Conservation (phyloP, 345 rosid species). For the Anastatica hierochuntica region DNA sequence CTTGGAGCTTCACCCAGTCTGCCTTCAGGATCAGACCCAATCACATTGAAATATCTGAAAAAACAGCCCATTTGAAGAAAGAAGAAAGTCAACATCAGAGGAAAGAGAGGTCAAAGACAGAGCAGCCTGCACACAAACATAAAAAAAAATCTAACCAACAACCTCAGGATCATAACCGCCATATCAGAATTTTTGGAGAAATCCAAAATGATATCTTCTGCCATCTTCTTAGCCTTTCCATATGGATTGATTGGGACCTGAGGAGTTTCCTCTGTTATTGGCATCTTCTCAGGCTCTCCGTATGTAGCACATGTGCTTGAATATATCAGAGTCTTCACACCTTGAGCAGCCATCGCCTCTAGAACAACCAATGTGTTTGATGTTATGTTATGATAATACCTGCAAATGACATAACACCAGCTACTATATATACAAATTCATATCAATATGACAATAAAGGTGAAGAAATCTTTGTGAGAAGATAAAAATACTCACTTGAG, state of each 20-base stretch:
- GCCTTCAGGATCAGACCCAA: constrained; percentile 95
- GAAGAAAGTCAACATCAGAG: too few relatives aligned
- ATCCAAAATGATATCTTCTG: constrained; percentile 90
- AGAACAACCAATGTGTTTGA: constrained; percentile 83
- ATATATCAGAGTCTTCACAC: constrained; percentile 75
- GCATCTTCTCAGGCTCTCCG: constrained; percentile 99
- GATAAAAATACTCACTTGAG: constrained; percentile 45
- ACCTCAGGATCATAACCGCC: constrained; percentile 97
- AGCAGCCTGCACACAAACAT: too few relatives aligned
- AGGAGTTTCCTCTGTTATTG: constrained; percentile 83
- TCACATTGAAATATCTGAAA: constrained; percentile 92
- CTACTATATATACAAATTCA: constrained; percentile 8
- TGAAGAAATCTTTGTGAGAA: neutral
- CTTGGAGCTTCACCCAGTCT: constrained; percentile 96
- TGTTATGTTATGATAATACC: constrained; percentile 96
- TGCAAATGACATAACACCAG: too few relatives aligned
- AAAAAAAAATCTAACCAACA: too few relatives aligned
- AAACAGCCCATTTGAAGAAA: neutral
- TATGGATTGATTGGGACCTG: constrained; percentile 97
- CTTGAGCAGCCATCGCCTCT: constrained; percentile 78
- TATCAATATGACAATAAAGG: constrained; percentile 9
- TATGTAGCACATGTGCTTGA: constrained; percentile 99
- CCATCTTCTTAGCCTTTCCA: constrained; percentile 99
- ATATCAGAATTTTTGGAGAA: constrained; percentile 79
- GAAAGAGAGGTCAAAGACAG: too few relatives aligned